phyloP scores from a whole-genome alignment of 345 rosid genomes.

The Pugionium cornutum region DNA sequence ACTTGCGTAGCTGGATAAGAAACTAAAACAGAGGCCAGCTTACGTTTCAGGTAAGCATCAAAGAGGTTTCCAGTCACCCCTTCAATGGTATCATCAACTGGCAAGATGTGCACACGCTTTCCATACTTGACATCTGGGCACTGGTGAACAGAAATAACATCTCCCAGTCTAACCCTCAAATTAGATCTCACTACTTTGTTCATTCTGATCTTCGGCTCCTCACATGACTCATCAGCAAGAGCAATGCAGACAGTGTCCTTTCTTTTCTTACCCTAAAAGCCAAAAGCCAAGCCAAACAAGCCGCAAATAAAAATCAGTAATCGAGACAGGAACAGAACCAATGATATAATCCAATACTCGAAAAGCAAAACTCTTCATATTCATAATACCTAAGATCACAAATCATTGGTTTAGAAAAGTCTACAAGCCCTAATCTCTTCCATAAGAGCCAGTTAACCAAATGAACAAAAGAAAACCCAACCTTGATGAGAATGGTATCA shows the following conservation, averaged over 20 bases:
- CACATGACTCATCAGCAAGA: slow-evolving; percentile 82
- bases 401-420: neutral
- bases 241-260: slow-evolving; percentile 91
- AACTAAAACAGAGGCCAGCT: slow-evolving; percentile 36
- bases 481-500: slow-evolving; percentile 93
- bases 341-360: neutral
- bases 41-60: slow-evolving; percentile 94
- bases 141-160: no score
- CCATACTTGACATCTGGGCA: no score
- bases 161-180: slow-evolving; percentile 87
- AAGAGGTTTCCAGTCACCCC: slow-evolving; percentile 94
- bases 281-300: slow-evolving; percentile 11
- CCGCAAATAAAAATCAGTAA: neutral
- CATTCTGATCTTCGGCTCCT: slow-evolving; percentile 51
- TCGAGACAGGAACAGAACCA: neutral
- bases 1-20: neutral
- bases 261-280: slow-evolving; percentile 78
- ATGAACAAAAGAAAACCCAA: slow-evolving; percentile 16
- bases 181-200: slow-evolving; percentile 69
- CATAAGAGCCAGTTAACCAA: slow-evolving; percentile 10
- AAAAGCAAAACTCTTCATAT: neutral
- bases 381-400: slow-evolving; percentile 1
- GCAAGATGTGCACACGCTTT: no score
- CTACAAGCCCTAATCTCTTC: slow-evolving; percentile 21
- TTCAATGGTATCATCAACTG: slow-evolving; percentile 83